Base-by-base conservation (phyloP, 805 yeast species). In the Metschnikowia shivogae region DNA sequence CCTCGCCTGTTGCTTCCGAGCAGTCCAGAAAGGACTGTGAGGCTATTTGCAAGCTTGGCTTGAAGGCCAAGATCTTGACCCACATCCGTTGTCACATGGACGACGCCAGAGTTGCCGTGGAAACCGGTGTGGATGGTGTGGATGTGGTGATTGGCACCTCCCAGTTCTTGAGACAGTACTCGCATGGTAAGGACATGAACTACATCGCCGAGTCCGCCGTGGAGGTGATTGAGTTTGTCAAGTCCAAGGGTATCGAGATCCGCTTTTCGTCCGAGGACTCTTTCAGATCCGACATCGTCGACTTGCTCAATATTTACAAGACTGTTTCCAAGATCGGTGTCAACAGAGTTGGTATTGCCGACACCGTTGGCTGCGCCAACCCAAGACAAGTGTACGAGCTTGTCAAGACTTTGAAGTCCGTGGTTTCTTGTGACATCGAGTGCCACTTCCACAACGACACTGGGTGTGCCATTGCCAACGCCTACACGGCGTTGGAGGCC, bases 401-500 rank as follows among this genome's bases (percentile, higher is more conserved):
- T 58, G 80, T 78, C 50, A 74, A 76, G 64, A 77, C 82, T 14
- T 69, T 78, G 57, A 77, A 73, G 60, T 72, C 80, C 0, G 81
- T 78, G 20, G 81, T 78, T 37, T 66, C 71, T 9, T 78, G 83
- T 68, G 82, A 78, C 52, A 78, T 78, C 45, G 83, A 78, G 62
- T 73, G 80, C 48, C 83, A 78, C 62, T 78, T 78, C 74, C 83
- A 78, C 65, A 76, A 78, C 58, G 83, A 78, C 62, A 78, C 83
- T 24, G 83, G 83, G 34, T 78, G 83, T 66, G 82, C 83, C 39
- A 74, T 78, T 57, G 82, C 83, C 42, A 78, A 78, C 56, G 83
- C 83, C 27, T 78, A 78, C 63, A 75, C 82, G 42, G 83, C 83
- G 17, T 72, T 78, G 57, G 82, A 78, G 63, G 83, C 80, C 10